phyloP scores from a whole-genome alignment of 2,329 filamentous ascomycete genomes.

The Paracoccidioides brasiliensis region DNA sequence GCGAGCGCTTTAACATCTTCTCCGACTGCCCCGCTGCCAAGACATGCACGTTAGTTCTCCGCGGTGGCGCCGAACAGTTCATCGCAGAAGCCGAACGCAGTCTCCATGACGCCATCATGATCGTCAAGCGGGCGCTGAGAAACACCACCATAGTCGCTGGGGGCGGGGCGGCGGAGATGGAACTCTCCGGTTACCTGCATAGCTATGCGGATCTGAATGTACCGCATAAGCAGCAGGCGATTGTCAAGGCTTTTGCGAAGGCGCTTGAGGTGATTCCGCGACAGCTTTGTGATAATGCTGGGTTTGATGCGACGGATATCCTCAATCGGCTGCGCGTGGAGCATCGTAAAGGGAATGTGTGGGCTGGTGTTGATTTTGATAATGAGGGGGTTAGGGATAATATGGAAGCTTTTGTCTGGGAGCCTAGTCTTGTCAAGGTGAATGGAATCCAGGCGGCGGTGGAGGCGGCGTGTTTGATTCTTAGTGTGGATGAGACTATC shows the following conservation, averaged over 20 bases:
- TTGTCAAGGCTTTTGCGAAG: slow-evolving; percentile 97
- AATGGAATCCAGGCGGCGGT: slow-evolving; percentile 95
- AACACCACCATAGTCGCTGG: slow-evolving; percentile 91
- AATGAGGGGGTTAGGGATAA: slow-evolving; percentile 90
- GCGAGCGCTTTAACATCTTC: slow-evolving; percentile 97
- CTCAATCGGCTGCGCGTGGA: slow-evolving; percentile 92
- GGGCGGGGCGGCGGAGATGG: slow-evolving; percentile 92
- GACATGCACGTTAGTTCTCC: slow-evolving; percentile 90
- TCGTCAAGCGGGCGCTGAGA: slow-evolving; percentile 94
- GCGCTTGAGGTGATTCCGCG: slow-evolving; percentile 92
- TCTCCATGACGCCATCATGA: slow-evolving; percentile 98
- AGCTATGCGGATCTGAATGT: slow-evolving; percentile 85
- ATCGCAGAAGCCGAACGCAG: slow-evolving; percentile 97
- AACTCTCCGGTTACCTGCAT: slow-evolving; percentile 86
- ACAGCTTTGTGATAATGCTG: slow-evolving; percentile 95
- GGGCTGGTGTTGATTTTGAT: slow-evolving; percentile 92
- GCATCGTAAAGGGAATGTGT: slow-evolving; percentile 82
- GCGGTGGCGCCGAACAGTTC: slow-evolving; percentile 95
- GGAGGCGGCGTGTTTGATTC: slow-evolving; percentile 86
- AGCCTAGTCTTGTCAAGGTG: slow-evolving; percentile 88
- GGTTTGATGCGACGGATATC: slow-evolving; percentile 96
- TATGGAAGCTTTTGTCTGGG: slow-evolving; percentile 93
- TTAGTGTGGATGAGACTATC: slow-evolving; percentile 97
- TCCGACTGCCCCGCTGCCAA: slow-evolving; percentile 89
- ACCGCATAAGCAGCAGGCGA: slow-evolving; percentile 85